These are phyloP conservation scores for Yamadazyma diospyri DNA, from an alignment of 1,139 yeast genomes.

Conservation along the genomic window DNA sequence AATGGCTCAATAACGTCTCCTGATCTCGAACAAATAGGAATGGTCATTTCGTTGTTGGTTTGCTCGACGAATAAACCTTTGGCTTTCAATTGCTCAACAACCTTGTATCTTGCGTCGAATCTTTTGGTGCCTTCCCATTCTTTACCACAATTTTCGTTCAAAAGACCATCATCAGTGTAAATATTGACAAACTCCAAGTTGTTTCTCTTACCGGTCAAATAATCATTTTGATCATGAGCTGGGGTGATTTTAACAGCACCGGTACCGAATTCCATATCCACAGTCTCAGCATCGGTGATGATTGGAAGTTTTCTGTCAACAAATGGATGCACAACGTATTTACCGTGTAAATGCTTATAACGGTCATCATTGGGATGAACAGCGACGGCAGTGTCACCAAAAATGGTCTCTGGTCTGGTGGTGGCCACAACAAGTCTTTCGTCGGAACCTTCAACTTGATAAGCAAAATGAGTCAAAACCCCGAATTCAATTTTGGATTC, in stretches of 20 bases:
- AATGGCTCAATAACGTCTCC: constrained; percentile 96
- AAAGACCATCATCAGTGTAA: constrained; percentile 84
- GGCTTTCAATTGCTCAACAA: constrained; percentile 75
- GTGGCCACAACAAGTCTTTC: constrained; percentile 92
- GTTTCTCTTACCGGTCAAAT: constrained; percentile 92
- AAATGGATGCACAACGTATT: constrained; percentile 87
- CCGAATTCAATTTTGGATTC: constrained; percentile 92
- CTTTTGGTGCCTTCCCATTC: constrained; percentile 89
- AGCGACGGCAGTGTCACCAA: constrained; percentile 97
- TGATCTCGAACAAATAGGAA: constrained; percentile 91
- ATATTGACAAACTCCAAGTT: constrained; percentile 84
- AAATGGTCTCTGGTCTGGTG: constrained; percentile 97
- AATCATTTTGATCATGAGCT: constrained; percentile 97
- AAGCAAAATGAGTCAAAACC: constrained; percentile 90
- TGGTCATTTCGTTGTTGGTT: constrained; percentile 91
- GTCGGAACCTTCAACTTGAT: constrained; percentile 82
- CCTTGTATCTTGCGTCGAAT: constrained; percentile 87
- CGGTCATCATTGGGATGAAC: constrained; percentile 94
- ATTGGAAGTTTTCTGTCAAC: constrained; percentile 83
- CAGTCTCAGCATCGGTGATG: constrained; percentile 86
- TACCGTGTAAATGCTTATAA: constrained; percentile 92
- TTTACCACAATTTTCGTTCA: constrained; percentile 87
- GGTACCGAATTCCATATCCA: constrained; percentile 98
- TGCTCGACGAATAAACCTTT: constrained; percentile 78
- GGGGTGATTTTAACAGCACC: constrained; percentile 99